phyloP scores from a whole-genome alignment of 2,329 filamentous ascomycete genomes.

The Colletotrichum sp. region DNA sequence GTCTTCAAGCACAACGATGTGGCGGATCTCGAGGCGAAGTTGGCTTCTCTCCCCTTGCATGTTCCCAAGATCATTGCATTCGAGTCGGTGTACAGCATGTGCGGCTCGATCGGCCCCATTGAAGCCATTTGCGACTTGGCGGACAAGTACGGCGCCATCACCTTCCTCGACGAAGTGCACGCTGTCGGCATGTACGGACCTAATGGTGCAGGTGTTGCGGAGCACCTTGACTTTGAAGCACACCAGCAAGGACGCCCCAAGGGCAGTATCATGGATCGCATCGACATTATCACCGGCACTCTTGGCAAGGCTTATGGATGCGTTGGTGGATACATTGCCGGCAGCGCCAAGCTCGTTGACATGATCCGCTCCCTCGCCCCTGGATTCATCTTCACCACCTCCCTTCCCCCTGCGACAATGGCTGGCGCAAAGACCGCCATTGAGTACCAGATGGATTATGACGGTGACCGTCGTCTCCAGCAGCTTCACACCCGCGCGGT shows the following conservation, averaged over 20 bases:
- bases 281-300: conserved; percentile 98
- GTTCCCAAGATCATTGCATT: conserved; percentile 98
- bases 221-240: conserved; percentile 93
- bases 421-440: conserved; percentile 91
- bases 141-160: conserved; percentile 96
- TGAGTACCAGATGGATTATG: conserved; percentile 87
- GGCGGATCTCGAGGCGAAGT: conserved; percentile 89
- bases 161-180: conserved; percentile 98
- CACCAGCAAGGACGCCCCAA: conserved; percentile 76
- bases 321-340: conserved; percentile 97
- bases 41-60: conserved; percentile 83
- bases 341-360: conserved; percentile 85
- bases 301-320: conserved; percentile 98
- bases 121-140: conserved; percentile 95
- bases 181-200: conserved; percentile 99
- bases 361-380: conserved; percentile 93
- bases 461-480: conserved; percentile 88
- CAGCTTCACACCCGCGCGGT: conserved; percentile 96
- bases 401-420: conserved; percentile 95
- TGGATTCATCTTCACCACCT: conserved; percentile 99
- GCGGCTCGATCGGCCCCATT: conserved; percentile 94
- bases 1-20: conserved; percentile 99
- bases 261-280: conserved; percentile 91
- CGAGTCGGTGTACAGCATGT: conserved; percentile 99
- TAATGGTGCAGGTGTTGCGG: conserved; percentile 91